These are phyloP conservation scores for Trichoderma asperelloides DNA, from an alignment of 495 filamentous ascomycete genomes.

Conservation along the genomic window DNA sequence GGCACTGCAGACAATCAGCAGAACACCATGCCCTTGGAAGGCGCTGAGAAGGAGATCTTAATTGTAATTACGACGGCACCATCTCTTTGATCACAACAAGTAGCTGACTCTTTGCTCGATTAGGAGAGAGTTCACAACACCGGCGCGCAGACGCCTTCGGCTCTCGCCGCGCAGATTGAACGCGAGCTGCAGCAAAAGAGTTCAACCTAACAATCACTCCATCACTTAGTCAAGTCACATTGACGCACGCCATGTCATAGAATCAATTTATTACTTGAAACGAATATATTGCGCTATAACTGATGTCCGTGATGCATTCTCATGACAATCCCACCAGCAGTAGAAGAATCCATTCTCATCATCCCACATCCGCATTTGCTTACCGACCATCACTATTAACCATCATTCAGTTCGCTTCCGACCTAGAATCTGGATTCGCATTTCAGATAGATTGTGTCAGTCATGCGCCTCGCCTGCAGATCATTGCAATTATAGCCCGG, in stretches of 20 bases:
- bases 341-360: background rate
- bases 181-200: background rate
- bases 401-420: background rate
- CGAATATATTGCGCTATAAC: background rate
- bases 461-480: background rate
- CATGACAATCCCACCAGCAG: no score
- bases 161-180: background rate
- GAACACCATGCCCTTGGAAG: background rate
- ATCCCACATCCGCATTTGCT: background rate
- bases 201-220: background rate
- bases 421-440: background rate
- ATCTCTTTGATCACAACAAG: background rate
- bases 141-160: background rate
- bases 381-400: background rate
- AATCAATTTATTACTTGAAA: background rate
- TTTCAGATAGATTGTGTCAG: background rate
- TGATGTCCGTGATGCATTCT: background rate
- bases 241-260: background rate
- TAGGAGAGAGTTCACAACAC: background rate
- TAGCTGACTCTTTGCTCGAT: background rate
- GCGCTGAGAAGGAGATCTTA: background rate
- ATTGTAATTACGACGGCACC: background rate
- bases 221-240: background rate
- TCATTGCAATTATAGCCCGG: background rate
- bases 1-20: background rate